phyloP scores from a whole-genome alignment of 2,329 filamentous ascomycete species.

The Sporothrix curviconia region DNA sequence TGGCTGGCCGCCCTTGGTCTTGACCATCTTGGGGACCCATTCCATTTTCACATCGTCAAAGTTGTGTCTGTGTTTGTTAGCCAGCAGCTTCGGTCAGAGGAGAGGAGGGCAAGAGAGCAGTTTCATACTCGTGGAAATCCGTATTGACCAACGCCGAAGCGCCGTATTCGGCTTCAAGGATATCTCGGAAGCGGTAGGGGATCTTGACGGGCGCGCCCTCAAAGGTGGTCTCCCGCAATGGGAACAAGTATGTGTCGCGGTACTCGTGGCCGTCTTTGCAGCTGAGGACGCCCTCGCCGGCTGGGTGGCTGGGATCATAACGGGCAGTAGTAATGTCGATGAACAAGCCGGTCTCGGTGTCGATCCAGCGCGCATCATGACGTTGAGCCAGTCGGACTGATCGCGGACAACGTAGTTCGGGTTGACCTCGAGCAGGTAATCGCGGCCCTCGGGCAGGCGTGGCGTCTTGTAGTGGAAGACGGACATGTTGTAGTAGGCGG shows the following conservation, averaged over 20 bases:
- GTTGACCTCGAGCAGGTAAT: constrained; percentile 45
- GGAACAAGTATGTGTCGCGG: constrained; percentile 56
- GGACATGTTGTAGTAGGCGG: constrained; percentile 58
- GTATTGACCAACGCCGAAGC: constrained; percentile 44
- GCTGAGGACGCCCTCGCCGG: constrained; percentile 39
- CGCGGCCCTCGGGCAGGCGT: constrained; percentile 32
- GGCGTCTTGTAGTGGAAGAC: constrained; percentile 39
- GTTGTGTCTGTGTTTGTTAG: constrained; percentile 13
- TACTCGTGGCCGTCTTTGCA: constrained; percentile 48
- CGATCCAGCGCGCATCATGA: constrained; percentile 46
- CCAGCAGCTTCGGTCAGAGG: neutral
- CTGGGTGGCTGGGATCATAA: constrained; percentile 39
- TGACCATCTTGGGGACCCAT: constrained; percentile 18
- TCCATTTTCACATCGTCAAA: constrained; percentile 19
- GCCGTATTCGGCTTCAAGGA: constrained; percentile 53
- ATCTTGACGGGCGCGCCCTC: constrained; percentile 62
- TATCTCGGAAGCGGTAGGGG: constrained; percentile 54
- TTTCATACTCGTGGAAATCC: constrained; percentile 45
- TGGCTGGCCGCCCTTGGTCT: neutral
- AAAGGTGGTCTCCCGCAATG: constrained; percentile 61
- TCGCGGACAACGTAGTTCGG: constrained; percentile 35
- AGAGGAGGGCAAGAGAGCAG: neutral
- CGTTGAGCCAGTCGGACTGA: constrained; percentile 33
- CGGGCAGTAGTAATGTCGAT: constrained; percentile 47
- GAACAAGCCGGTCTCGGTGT: constrained; percentile 39